Base-by-base conservation (phyloP, 1,139 yeast genomes). In the Hansenula lynferdii region DNA sequence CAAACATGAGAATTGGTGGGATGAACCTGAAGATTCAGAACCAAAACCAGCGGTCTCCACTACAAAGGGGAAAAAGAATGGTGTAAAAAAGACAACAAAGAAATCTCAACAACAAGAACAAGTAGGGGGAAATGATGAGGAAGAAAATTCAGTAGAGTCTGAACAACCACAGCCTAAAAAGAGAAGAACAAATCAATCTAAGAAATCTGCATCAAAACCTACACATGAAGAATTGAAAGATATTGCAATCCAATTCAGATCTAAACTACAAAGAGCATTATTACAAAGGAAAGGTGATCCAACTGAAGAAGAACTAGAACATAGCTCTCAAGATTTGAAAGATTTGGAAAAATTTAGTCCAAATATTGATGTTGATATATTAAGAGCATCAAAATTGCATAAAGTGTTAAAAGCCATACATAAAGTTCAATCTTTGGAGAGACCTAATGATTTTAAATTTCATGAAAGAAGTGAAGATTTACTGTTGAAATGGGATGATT, bases 351-450 rank as follows among this genome's bases (percentile, higher is more conserved):
- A 66, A 23, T 70, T 72, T 43, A 69, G 75, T 1, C 41, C 61
- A 54, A 43, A 65, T 55, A 44, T 54, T 14, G 66, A 69, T 28
- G 61, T 57, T 25, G 64, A 69, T 16, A 63, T 70, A 10, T 61
- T 75, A 43, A 62, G 61, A 40, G 22, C 28, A 6, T 71, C 79
- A 16, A 75, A 73, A 49, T 61, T 75, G 39, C 79, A 75, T 50
- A 75, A 75, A 53, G 80, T 75, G 3, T 56, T 74, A 44, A 72
- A 69, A 52, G 73, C 75, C 44, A 72, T 74, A 31, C 51, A 67
- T 40, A 65, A 63, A 43, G 67, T 67, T 43, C 63, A 61, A 29
- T 62, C 62, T 34, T 62, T 72, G 50, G 70, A 63, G 43, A 68
- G 67, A 42, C 64, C 70, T 19, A 70, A 70, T 40, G 71, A 73